Base-by-base conservation (phyloP, 1,139 yeast species). In the Debaryomycetaceae sp. region DNA sequence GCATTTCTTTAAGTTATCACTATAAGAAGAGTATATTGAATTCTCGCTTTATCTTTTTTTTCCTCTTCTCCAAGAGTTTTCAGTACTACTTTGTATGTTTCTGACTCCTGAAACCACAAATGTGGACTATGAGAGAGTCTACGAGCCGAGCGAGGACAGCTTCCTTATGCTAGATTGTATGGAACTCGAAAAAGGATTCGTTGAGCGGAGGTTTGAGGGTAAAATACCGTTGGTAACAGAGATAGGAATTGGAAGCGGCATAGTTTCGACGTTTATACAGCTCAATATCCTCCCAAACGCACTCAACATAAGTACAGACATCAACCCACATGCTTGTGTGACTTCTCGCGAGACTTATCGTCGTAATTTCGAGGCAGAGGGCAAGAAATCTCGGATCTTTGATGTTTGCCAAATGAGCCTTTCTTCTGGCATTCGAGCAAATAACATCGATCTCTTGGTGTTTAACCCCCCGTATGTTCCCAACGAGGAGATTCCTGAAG, bases 391-490 rank as follows among this genome's bases (percentile, higher is more conserved):
- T 13, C 55, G 48, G 33, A 17, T 45, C 5, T 52, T 83, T 18
- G 96, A 87, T 37, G 58, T 78, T 0, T 48, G 84, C 3, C 83
- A 84, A 46, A 74, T 80, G 63, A 76, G 76, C 53, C 62, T 89
- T 30, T 73, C 84, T 0, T 52, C 71, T 2, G 70, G 76, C 1
- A 45, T 89, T 7, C 56, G 75, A n/a, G 55, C 56, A 0, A 49
- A 67, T 1, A 40, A 63, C 2, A 71, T 88, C 1, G 98, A 92
- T 54, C 45, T 89, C 1, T 63, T 92, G 17, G 70, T 92, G 1
- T 92, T 91, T 63, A 92, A 92, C 53, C 98, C 98, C 1, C 98
- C 98, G 0, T 92, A 92, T 56, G 98, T 92, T 1, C 98, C 98
- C 0, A 87, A 92, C 3, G 87, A 80, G 42, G 67, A 63, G 3